These are phyloP conservation scores for Peronospora destructor DNA, from an alignment of 352 stramenopile species.

Conservation along the genomic window DNA sequence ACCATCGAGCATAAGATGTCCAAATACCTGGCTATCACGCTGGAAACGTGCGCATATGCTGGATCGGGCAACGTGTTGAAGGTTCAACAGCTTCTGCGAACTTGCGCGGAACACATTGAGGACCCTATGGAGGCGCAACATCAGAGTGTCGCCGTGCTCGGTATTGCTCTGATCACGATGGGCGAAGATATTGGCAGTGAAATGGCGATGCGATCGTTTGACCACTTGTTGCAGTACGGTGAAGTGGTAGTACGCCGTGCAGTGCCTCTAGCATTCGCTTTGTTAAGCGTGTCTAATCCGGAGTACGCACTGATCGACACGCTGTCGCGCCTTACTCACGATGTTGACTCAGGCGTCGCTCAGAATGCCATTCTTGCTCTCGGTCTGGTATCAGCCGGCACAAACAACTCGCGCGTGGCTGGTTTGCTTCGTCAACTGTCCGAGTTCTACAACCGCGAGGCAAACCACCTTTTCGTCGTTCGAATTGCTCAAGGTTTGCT, in stretches of 20 bases:
- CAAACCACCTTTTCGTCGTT: slow-evolving; percentile 96
- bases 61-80: slow-evolving; percentile 98
- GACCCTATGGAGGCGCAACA: slow-evolving; percentile 71
- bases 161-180: slow-evolving; percentile 97
- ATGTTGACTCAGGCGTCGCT: slow-evolving; percentile 93
- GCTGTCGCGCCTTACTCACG: slow-evolving; percentile 96
- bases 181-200: slow-evolving; percentile 95
- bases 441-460: slow-evolving; percentile 98
- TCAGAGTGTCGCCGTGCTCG: slow-evolving; percentile 94
- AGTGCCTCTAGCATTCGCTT: slow-evolving; percentile 94
- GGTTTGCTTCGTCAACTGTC: slow-evolving; percentile 94
- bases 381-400: slow-evolving; percentile 94
- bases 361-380: slow-evolving; percentile 97
- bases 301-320: slow-evolving; percentile 96
- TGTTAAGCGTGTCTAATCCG: slow-evolving; percentile 96
- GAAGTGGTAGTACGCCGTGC: slow-evolving; percentile 95
- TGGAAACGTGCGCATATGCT: slow-evolving; percentile 98
- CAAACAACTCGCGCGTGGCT: slow-evolving; percentile 99
- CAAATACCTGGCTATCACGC: slow-evolving; percentile 93
- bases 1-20: slow-evolving; percentile 97
- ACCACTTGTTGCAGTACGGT: slow-evolving; percentile 99
- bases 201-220: slow-evolving; percentile 98
- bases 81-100: slow-evolving; percentile 96
- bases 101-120: slow-evolving; percentile 95
- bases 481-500: slow-evolving; percentile 98